Evolutionary conservation across 176 grass and related monocot species (phyloP).

Genomic region (Oryza meridionalis): DNA sequence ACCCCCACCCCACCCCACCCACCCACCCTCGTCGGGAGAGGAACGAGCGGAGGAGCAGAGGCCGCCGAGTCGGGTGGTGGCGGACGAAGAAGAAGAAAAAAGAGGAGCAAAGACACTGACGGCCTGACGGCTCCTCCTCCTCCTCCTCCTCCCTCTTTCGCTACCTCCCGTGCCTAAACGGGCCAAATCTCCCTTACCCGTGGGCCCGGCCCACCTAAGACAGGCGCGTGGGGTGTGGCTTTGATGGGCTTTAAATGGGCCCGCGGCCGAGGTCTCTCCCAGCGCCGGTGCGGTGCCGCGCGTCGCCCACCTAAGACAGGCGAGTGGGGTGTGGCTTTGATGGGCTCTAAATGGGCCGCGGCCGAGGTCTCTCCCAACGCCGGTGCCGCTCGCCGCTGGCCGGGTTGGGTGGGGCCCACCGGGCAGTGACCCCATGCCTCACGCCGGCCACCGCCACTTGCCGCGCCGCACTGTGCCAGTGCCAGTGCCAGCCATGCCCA

Average conservation of each 20-base stretch:
- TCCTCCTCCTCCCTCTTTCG: no score
- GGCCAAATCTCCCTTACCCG: no score
- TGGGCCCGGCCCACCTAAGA: not conserved
- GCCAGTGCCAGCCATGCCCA: slow-evolving; percentile 17
- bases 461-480: not conserved
- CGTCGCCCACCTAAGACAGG: no score
- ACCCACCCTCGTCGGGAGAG: slow-evolving; percentile 4
- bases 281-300: no score
- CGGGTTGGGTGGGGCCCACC: not conserved
- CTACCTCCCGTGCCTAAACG: no score
- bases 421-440: not conserved
- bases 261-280: no score
- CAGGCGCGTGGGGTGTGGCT: no score
- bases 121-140: slow-evolving; percentile 9
- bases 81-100: slow-evolving; percentile 10
- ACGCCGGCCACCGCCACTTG: slow-evolving; percentile 30
- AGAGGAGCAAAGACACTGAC: slow-evolving; percentile 43
- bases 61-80: slow-evolving; percentile 29
- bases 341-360: no score
- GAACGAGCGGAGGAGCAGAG: slow-evolving; percentile 26
- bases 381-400: not conserved
- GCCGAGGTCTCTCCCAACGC: no score
- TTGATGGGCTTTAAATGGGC: no score
- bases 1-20: not conserved
- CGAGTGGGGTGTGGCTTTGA: no score